Conservation (phyloP, 2,329 filamentous ascomycete genomes). For the Penicillium sp. region DNA sequence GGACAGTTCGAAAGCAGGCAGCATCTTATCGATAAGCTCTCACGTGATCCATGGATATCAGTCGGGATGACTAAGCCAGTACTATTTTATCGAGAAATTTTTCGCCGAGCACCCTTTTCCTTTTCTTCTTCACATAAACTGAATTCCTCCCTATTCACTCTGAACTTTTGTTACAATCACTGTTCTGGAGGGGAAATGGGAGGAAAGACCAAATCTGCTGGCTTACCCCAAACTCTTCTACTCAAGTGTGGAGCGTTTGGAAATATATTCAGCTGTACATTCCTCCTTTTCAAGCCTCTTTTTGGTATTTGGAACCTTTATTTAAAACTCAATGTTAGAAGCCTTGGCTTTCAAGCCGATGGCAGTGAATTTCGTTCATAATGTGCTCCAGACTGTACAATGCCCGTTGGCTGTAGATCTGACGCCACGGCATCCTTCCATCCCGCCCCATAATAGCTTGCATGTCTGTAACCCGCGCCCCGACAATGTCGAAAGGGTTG, state of each 20-base stretch:
- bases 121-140: constrained; percentile 41
- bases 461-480: constrained; percentile 61
- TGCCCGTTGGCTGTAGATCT: constrained; percentile 51
- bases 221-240: constrained; percentile 48
- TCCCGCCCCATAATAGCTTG: constrained; percentile 63
- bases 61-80: constrained; percentile 12
- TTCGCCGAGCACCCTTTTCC: constrained; percentile 22
- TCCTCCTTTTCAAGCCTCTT: constrained; percentile 7
- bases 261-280: constrained; percentile 48
- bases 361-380: constrained; percentile 39
- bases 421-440: constrained; percentile 64
- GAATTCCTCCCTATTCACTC: constrained; percentile 50
- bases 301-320: background rate
- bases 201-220: constrained; percentile 44
- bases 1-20: constrained; percentile 9
- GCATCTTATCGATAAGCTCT: constrained; percentile 37
- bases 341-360: background rate
- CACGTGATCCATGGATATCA: constrained; percentile 12
- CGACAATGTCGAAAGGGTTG: constrained; percentile 72
- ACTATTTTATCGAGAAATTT: constrained; percentile 21
- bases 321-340: background rate
- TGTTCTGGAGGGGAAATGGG: constrained; percentile 48
- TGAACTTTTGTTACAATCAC: constrained; percentile 40
- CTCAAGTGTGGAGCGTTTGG: constrained; percentile 45
- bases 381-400: constrained; percentile 59